Evolutionary conservation across 345 rosid species (phyloP).

Genomic region (Syzygium jambos): DNA sequence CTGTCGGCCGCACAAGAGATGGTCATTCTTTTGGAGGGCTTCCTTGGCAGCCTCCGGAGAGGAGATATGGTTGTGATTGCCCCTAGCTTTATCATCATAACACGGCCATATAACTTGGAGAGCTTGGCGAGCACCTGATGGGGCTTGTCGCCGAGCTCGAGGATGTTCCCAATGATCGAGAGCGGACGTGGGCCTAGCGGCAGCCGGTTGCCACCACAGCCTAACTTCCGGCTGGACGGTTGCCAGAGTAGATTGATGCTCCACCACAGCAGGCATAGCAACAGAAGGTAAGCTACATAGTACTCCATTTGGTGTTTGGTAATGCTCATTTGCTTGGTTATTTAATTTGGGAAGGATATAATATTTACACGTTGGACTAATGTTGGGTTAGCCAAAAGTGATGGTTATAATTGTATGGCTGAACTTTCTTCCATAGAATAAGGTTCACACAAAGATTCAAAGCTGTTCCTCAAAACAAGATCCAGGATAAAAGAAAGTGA

Average conservation of each 20-base stretch:
- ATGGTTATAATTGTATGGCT: neutral
- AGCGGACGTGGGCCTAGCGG: constrained; percentile 27
- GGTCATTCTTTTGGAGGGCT: constrained; percentile 32
- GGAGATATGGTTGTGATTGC: constrained; percentile 20
- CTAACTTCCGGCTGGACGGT: neutral
- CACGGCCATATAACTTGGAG: constrained; percentile 24
- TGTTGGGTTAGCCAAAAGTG: neutral
- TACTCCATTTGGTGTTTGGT: neutral
- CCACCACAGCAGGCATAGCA: neutral
- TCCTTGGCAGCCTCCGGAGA: constrained; percentile 31
- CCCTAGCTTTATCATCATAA: constrained; percentile 35
- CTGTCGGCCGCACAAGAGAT: constrained; percentile 11
- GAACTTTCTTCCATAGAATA: neutral
- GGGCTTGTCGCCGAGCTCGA: constrained; percentile 21
- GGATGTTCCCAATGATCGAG: constrained; percentile 34
- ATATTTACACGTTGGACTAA: neutral
- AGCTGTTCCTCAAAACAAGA: neutral
- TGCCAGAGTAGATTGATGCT: neutral
- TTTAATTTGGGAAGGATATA: neutral
- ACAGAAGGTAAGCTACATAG: neutral
- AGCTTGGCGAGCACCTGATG: constrained; percentile 23
- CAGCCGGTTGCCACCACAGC: neutral
- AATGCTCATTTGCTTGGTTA: neutral
- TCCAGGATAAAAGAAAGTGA: neutral
- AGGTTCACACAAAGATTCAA: neutral